These are phyloP conservation scores for Trametes meyenii DNA, from an alignment of 768 basidiomycete species.

Conservation along the genomic window DNA sequence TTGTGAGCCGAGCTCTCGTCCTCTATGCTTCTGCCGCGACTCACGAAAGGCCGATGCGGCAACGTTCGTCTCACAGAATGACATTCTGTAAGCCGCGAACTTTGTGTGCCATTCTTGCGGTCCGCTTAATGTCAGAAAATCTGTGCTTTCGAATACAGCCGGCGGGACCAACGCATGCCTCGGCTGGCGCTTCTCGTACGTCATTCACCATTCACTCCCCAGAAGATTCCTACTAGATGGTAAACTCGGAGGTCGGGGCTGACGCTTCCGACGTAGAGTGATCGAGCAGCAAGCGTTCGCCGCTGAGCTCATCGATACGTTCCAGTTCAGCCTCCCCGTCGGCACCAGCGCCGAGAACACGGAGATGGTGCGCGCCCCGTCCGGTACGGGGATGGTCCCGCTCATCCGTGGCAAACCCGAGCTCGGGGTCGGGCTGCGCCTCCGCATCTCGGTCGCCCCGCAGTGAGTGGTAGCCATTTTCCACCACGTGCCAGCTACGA, in stretches of 20 bases:
- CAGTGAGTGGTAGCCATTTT: too few species aligned
- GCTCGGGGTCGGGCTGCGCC: too few species aligned
- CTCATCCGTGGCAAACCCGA: slow-evolving; percentile 33
- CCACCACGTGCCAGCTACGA: too few species aligned
- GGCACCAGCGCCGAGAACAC: slow-evolving; percentile 17
- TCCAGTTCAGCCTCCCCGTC: slow-evolving; percentile 34
- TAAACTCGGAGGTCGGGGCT: background rate
- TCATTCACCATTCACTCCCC: background rate
- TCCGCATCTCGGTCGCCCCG: too few species aligned
- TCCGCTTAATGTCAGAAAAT: background rate
- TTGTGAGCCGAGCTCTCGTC: slow-evolving; percentile 7
- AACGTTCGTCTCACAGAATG: background rate
- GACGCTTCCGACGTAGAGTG: slow-evolving; percentile 8
- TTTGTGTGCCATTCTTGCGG: too few species aligned
- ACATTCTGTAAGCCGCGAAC: slow-evolving; percentile 9
- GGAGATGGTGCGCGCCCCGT: slow-evolving; percentile 33
- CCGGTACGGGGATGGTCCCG: slow-evolving; percentile 34
- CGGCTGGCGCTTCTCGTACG: slow-evolving; percentile 22
- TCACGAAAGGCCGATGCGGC: background rate
- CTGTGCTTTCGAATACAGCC: slow-evolving; percentile 1
- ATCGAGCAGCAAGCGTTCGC: slow-evolving; percentile 38
- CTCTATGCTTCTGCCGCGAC: background rate
- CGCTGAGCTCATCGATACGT: slow-evolving; percentile 37
- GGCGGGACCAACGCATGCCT: slow-evolving; percentile 18
- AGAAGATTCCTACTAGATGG: too few species aligned